phyloP scores from a whole-genome alignment of 176 grass and related monocot genomes.

The Olyra latifolia region DNA sequence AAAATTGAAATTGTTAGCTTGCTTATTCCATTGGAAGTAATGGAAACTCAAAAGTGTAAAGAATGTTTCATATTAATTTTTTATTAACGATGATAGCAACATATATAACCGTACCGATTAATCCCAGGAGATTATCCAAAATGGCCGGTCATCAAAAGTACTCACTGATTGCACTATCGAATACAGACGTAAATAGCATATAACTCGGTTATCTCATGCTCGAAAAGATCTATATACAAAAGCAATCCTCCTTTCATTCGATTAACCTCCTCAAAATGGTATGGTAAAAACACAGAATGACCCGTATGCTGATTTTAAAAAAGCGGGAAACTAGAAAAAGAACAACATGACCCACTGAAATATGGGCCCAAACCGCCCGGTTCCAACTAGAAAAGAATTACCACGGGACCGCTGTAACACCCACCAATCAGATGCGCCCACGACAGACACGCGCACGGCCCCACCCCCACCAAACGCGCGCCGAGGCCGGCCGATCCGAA shows the following conservation, averaged over 20 bases:
- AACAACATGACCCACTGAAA: neutral
- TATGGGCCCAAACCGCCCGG: neutral
- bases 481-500: constrained; percentile 39
- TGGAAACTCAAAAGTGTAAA: too few species aligned
- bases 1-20: too few species aligned
- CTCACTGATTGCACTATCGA: too few species aligned
- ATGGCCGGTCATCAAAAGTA: too few species aligned
- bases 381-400: constrained; percentile 2
- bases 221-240: neutral
- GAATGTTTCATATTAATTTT: too few species aligned
- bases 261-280: neutral
- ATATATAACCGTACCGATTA: too few species aligned
- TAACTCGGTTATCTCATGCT: neutral
- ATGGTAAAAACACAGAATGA: neutral
- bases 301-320: neutral
- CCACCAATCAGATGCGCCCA: constrained; percentile 43
- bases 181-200: neutral
- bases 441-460: neutral
- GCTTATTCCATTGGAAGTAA: too few species aligned
- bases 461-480: constrained; percentile 32
- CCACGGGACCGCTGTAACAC: neutral
- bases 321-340: neutral
- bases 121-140: too few species aligned
- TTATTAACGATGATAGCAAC: too few species aligned
- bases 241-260: neutral